Evolutionary conservation across 257 asterid species (phyloP), one percentile per base, ranked within the genome.

Genomic region (Parsonsia alboflavescens): DNA sequence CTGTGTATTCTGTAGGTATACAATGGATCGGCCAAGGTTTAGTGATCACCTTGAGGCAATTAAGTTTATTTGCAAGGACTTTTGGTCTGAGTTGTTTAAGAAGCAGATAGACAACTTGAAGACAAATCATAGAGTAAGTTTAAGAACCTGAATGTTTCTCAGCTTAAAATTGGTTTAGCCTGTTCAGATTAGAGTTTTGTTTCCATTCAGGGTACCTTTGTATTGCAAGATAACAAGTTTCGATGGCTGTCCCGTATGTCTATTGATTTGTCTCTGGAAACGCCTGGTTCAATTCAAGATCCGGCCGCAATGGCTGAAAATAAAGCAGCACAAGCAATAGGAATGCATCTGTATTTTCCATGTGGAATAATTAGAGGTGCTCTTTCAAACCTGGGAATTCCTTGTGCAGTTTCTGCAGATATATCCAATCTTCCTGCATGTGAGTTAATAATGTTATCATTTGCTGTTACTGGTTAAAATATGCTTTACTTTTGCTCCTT

Each of bases 381-480:
- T 44, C 98, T 94, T 57, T 92, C 99, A 64, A 94, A 94, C 88
- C 86, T 94, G 90, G 99, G 99, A 74, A 94, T 94, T 81, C 92
- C 92, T n/a, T 92, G 97, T 89, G 99, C 98, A 79, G 99, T 94
- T 84, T 92, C 99, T 80, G 99, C 98, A 54, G 98, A 94, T 87
- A 94, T 88, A 80, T 89, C 97, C 79, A 88, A 82, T 82, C 93
- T 89, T 77, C 99, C 99, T 59, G 96, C 98, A 79, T 94, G 99
- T 94, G 82, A 93, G 97, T 79, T 63, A n/a, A 62, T 71, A 72
- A 71, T 54, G 39, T 33, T 28, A 24, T 76, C 7, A 9, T 16
- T 68, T 65, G 45, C 45, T 68, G 33, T 39, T 49, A 53, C 6
- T 44, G 24, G 17, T 73, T 15, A 26, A 8, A 45, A 50, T 28